These are phyloP conservation scores for Pseudogymnoascus sp. DNA, from an alignment of 2,329 filamentous ascomycete genomes.

Conservation along the genomic window DNA sequence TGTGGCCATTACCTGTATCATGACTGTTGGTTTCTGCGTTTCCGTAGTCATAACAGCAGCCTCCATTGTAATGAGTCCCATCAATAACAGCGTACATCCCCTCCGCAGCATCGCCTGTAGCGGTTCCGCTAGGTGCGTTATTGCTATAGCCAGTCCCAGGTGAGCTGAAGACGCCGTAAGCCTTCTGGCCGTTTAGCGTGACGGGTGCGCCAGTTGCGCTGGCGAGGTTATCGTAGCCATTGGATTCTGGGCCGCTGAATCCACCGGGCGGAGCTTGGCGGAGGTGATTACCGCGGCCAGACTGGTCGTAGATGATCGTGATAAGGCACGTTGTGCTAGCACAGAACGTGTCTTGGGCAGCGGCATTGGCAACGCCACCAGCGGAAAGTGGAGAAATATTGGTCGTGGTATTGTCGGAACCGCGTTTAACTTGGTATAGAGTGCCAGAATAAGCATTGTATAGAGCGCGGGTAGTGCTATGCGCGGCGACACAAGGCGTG, in stretches of 20 bases:
- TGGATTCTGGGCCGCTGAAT: conserved; percentile 47
- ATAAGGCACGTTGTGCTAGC: conserved; percentile 55
- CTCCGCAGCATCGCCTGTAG: conserved; percentile 47
- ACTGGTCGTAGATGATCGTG: conserved; percentile 59
- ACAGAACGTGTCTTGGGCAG: conserved; percentile 55
- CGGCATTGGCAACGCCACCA: conserved; percentile 56
- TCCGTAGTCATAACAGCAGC: conserved; percentile 52
- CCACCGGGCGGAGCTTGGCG: conserved; percentile 53
- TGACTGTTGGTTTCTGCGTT: conserved; percentile 46
- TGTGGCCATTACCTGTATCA: conserved; percentile 56
- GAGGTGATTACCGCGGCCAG: conserved; percentile 53
- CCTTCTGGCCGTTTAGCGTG: conserved; percentile 52
- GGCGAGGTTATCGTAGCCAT: conserved; percentile 54
- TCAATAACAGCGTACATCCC: conserved; percentile 56
- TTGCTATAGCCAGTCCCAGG: conserved; percentile 59
- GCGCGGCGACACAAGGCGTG: conserved; percentile 57
- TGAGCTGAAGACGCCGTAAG: conserved; percentile 56
- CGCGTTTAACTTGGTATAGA: conserved; percentile 54
- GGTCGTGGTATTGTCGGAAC: conserved; percentile 37
- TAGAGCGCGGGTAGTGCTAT: conserved; percentile 57
- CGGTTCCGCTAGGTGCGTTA: conserved; percentile 44
- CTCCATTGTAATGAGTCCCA: conserved; percentile 51
- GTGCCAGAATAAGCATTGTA: conserved; percentile 46
- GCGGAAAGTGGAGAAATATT: conserved; percentile 40
- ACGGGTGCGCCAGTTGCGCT: conserved; percentile 54